Conservation (phyloP, 345 rosid species). For the Populus davidiana region DNA sequence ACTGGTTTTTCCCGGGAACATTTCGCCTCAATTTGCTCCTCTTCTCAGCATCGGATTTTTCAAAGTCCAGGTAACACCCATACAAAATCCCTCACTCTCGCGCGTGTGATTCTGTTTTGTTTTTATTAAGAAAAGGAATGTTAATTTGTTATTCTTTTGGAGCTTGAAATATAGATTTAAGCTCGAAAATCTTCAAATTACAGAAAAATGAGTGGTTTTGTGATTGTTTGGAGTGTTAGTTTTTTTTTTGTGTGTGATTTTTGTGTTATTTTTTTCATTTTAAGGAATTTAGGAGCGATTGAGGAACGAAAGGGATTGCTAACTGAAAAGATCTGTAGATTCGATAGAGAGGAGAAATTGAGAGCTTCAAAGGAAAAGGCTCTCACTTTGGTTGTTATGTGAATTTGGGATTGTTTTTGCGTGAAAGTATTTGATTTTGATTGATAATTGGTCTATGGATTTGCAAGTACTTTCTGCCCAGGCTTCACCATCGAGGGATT, state of each 20-base stretch:
- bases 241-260: not conserved
- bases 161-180: not conserved
- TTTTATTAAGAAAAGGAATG: not conserved
- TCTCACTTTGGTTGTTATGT: not conserved
- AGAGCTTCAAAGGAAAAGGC: not conserved
- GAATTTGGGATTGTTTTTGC: not conserved
- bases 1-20: conserved; percentile 23
- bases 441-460: conserved; percentile 48
- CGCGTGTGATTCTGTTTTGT: not conserved
- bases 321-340: conserved; percentile 18
- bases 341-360: conserved; percentile 22
- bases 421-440: conserved; percentile 16
- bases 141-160: not conserved
- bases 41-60: not conserved
- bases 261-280: not conserved
- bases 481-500: conserved; percentile 25
- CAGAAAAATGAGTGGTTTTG: not conserved
- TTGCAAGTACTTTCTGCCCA: conserved; percentile 29
- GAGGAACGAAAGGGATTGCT: conserved; percentile 20
- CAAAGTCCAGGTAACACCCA: conserved; percentile 17
- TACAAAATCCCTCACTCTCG: not conserved
- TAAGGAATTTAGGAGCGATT: conserved; percentile 14
- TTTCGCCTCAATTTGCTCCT: not conserved
- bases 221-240: not conserved
- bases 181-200: not conserved